Conservation (phyloP, 768 basidiomycete genomes). For the Guyanaporus albipodus region DNA sequence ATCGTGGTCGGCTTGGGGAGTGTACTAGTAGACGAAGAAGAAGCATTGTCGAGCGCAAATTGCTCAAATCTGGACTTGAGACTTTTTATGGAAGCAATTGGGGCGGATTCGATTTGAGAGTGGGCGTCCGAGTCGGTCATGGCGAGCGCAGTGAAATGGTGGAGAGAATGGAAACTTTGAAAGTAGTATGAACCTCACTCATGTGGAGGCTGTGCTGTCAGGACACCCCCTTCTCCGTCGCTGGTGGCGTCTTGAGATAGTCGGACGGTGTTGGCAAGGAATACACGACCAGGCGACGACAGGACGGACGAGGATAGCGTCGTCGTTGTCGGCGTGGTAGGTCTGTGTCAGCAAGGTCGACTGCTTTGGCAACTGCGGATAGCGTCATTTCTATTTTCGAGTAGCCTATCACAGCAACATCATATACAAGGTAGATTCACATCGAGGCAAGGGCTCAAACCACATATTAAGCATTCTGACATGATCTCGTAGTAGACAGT, state of each 20-base stretch:
- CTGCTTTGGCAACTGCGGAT: background rate
- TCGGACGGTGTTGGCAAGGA: background rate
- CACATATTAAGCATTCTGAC: too few relatives aligned
- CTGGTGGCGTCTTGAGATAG: too few relatives aligned
- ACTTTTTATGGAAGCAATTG: constrained; percentile 62
- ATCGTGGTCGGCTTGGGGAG: background rate
- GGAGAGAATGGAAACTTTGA: constrained; percentile 1
- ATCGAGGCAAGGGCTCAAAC: too few relatives aligned
- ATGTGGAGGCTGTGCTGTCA: constrained; percentile 2
- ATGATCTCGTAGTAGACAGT: too few relatives aligned
- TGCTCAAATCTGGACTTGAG: constrained; percentile 70
- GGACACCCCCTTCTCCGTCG: background rate
- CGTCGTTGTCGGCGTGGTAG: constrained; percentile 9
- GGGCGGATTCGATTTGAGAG: constrained; percentile 46
- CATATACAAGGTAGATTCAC: too few relatives aligned
- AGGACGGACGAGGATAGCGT: background rate
- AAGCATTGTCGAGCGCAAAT: constrained; percentile 43
- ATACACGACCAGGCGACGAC: background rate
- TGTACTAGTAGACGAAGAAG: constrained; percentile 2
- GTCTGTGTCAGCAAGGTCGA: background rate
- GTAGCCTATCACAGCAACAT: background rate
- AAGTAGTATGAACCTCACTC: constrained; percentile 2
- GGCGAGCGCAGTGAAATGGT: background rate
- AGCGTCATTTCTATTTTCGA: background rate
- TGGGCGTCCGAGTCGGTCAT: constrained; percentile 20